Base-by-base conservation (phyloP, 768 basidiomycete species). In the Fomitopsis pulvina region DNA sequence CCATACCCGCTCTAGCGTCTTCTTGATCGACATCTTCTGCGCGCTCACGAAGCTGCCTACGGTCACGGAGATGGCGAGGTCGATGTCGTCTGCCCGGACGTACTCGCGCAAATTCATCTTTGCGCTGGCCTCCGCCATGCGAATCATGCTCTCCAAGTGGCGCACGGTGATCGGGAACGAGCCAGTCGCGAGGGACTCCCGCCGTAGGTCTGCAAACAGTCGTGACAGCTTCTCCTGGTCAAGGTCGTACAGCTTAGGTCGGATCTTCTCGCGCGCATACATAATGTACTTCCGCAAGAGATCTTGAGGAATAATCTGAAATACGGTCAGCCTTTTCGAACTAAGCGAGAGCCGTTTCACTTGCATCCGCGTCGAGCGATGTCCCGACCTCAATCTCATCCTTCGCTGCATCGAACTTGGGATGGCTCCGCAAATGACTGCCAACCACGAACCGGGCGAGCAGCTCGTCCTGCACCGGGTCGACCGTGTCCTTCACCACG, bases 21-120 rank as follows among this genome's bases (percentile, higher is more conserved):
- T 96, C 77, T 97, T 97, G 73, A 98, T 95, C 51, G 89, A 92
- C 79, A 93, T 85, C 75, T 99, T 99, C 67, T 99, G 96, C 24
- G 96, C 88, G 57, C 70, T 94, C 51, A 99, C 91, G 66, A 99
- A 99, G 69, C 90, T 93, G 46, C 85, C 85, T 25, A 99, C 83
- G 2, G 92, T 89, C 41, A 97, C 94, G 60, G 92, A 92, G 54
- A 99, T 98, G 1, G 96, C 95, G 45, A 98, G 71, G 66, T 99
- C 93, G 59, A 99, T 92, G 64, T 99, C 96, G 65, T 98, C 96
- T 32, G 85, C 75, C 41, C 96, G 80, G 27, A 98, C 96, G 61
- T 92, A 97, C 68, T 98, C 95, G 47, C 96, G 78, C 54, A 99
- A 72, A 43, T 94, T 84, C 96, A 99, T 98, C 75, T 95, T 96